Conservation (phyloP, 352 stramenopile genomes). For the Phytophthora boehmeriae region DNA sequence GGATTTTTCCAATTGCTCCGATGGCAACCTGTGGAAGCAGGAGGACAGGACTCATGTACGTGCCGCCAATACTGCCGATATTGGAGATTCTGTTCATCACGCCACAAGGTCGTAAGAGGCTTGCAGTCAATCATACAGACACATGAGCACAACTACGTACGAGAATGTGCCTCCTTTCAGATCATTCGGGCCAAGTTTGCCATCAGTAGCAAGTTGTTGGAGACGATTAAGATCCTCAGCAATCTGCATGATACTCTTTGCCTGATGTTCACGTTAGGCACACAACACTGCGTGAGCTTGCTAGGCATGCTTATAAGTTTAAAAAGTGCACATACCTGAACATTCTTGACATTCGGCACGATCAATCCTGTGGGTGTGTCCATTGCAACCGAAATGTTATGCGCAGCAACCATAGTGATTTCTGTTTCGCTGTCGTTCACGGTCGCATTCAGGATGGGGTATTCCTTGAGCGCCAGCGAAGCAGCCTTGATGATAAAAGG, state of each 20-base stretch:
- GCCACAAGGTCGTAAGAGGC: background rate
- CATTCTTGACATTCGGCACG: constrained; percentile 96
- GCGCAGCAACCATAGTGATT: constrained; percentile 89
- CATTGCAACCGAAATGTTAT: constrained; percentile 99
- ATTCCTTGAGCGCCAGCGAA: constrained; percentile 93
- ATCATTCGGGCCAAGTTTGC: constrained; percentile 86
- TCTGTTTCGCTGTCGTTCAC: constrained; percentile 86
- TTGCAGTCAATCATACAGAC: background rate
- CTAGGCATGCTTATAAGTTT: background rate
- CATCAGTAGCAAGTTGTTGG: constrained; percentile 78
- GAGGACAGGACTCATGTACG: constrained; percentile 97
- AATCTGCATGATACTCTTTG: constrained; percentile 85
- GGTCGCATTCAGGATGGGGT: constrained; percentile 94
- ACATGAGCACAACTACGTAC: constrained; percentile 40
- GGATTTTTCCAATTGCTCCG: constrained; percentile 96
- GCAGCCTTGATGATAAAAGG: constrained; percentile 97
- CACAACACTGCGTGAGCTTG: constrained; percentile 1
- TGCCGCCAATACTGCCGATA: constrained; percentile 97
- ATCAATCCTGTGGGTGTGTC: constrained; percentile 96
- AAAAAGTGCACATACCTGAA: constrained; percentile 61
- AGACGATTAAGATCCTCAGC: constrained; percentile 88
- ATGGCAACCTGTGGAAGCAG: constrained; percentile 97
- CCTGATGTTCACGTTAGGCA: constrained; percentile 30
- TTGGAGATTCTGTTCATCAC: constrained; percentile 74
- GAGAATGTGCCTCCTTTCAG: constrained; percentile 93